Evolutionary conservation across 2,329 filamentous ascomycete species (phyloP), one percentile per base, ranked within the genome.

Genomic region (Ascochyta koolunga): DNA sequence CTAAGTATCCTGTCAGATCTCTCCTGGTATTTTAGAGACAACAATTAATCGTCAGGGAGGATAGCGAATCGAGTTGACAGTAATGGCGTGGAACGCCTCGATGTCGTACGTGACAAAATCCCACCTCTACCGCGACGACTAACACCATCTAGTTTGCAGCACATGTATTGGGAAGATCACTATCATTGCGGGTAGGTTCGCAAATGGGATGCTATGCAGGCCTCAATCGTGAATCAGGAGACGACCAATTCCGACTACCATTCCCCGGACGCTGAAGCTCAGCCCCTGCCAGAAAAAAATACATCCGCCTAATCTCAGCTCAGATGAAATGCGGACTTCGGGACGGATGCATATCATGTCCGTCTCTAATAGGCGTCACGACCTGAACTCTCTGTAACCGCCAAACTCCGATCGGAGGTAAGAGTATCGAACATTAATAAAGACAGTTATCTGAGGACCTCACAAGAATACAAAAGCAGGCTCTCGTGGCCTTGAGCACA

Each of bases 1-100:
- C 52, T 57, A 32, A 59, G 27, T 25, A 8, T 2, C 11, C 13
- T 32, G 2, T 22, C 19, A 65, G 62, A 62, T 19, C 32, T 57
- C 15, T 53, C 54, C 29, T 65, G 56, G 53, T 61, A 60, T 33
- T 60, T 60, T 32, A 49, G 41, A 36, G 29, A 45, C 11, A 22
- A 49, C 21, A 44, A 22, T 8, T 22, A 2, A 13, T 27, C 25
- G 16, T 8, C 8, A 37, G 35, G 18, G 21, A 18, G 7, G 27
- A 38, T 4, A 36, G 32, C 21, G 45, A 44, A 32, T 16, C 13
- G 21, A 27, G 45, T 22, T 21, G 9, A 15, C 21, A 13, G 15
- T 40, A 19, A 15, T 19, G 1, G 13, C 4, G n/a, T 18, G 16
- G 29, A 32, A 32, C n/a, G 13, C 29, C n/a, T 27, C 13, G 13